These are phyloP conservation scores for Mitragyna speciosa DNA, from an alignment of 257 asterid species.

Conservation along the genomic window DNA sequence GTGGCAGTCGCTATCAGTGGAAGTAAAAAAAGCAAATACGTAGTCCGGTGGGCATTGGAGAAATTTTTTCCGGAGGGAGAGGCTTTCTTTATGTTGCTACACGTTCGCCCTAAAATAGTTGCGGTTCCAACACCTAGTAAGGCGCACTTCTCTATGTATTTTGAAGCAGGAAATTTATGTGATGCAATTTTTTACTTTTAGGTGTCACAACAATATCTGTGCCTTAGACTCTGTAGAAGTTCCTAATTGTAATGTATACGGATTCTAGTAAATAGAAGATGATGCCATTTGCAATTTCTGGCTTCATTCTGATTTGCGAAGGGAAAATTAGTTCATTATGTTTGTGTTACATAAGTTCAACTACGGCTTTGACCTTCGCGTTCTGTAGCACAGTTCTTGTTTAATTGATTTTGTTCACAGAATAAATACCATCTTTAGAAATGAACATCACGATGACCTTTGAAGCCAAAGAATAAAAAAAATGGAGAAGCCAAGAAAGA, in stretches of 20 bases:
- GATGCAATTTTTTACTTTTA: background rate
- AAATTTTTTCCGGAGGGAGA: slow-evolving; percentile 77
- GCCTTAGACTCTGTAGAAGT: background rate
- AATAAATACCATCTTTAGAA: background rate
- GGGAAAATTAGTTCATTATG: background rate
- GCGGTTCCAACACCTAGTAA: slow-evolving; percentile 86
- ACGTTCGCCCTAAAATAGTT: slow-evolving; percentile 55
- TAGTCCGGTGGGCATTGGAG: slow-evolving; percentile 84
- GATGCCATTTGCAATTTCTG: background rate
- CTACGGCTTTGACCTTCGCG: background rate
- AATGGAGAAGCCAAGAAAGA: too few species aligned
- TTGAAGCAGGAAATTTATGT: background rate
- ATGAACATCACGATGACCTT: background rate
- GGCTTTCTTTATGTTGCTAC: slow-evolving; percentile 57
- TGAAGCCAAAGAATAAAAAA: background rate
- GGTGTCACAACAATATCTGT: background rate
- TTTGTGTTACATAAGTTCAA: background rate
- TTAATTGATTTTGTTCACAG: background rate
- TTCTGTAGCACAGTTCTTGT: background rate
- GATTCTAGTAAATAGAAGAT: background rate
- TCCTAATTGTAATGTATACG: background rate
- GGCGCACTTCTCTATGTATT: slow-evolving; percentile 17
- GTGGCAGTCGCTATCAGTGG: slow-evolving; percentile 65
- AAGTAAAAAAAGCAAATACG: slow-evolving; percentile 51
- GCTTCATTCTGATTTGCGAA: background rate